Evolutionary conservation across 768 basidiomycete species (phyloP), one percentile per base, ranked within the genome.

Genomic region (Mycena belliarum): DNA sequence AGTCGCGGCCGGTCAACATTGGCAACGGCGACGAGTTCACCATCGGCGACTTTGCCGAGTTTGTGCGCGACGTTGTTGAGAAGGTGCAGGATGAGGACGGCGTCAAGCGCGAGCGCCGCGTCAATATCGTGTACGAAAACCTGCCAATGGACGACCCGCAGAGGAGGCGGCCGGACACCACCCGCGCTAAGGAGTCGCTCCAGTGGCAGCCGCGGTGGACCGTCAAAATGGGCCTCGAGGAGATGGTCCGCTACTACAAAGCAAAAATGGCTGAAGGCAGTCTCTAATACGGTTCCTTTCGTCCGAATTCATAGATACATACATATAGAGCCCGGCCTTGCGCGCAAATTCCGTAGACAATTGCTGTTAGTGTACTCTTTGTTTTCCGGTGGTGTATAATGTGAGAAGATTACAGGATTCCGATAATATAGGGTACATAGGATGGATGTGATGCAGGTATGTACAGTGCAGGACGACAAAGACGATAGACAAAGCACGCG

Each of bases 1-100:
- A 97, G 75, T 82, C 90, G 52, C 89, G 93, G 32, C 97, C 97
- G 2, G 93, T 96, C 72, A 99, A 99, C 82, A 87, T 99, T 64
- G 97, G 97, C 57, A 95, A 94, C 67, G 78, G 87, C 49, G 93
- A 98, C 72, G 97, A 99, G 78, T 97, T 95, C 73, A 94, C 92
- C 42, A 96, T 99, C 66, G 85, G 88, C 48, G 88, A 96, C 61
- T 98, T 98, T 72, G 97, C 97, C 11, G 84, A 89, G 69, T 82
- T 93, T 59, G 94, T 99, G 52, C 84, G 93, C 53, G 90, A 95
- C 48, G 87, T 94, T 56, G 97, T 98, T 44, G 89, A 90, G 73
- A 89, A 92, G 76, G 93, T 99, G 16, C 92, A 98, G 73, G 81
- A 82, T 63, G 89, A 94, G 65, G 92, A 93, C 65, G 88, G 89